Evolutionary conservation across 2,329 filamentous ascomycete species (phyloP).

Genomic region (Fusarium fracticaudum): DNA sequence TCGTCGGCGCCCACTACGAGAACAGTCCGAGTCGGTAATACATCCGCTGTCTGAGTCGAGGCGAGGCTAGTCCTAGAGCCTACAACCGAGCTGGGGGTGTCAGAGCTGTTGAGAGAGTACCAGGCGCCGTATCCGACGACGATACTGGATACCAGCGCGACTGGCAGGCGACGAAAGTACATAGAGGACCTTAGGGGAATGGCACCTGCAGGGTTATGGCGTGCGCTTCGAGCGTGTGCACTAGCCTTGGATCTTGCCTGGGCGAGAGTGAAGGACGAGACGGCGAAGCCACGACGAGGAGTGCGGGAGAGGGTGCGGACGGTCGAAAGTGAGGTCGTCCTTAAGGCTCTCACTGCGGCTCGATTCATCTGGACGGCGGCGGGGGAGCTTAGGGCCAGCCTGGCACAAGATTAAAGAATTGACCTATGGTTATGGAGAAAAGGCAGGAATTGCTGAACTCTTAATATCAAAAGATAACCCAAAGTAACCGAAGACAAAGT

Average conservation of each 20-base stretch:
- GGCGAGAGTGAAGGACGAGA: constrained; percentile 65
- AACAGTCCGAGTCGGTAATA: constrained; percentile 69
- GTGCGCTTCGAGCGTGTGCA: constrained; percentile 56
- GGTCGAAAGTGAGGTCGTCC: constrained; percentile 72
- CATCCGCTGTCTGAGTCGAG: constrained; percentile 52
- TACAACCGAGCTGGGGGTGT: constrained; percentile 44
- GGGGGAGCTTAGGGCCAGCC: constrained; percentile 25
- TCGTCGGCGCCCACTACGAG: constrained; percentile 91
- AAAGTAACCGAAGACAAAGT: constrained; percentile 8
- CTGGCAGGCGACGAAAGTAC: constrained; percentile 75
- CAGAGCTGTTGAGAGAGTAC: constrained; percentile 70
- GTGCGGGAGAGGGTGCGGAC: constrained; percentile 66
- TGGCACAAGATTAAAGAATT: not conserved
- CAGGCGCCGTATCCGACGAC: constrained; percentile 78
- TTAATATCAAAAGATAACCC: not conserved
- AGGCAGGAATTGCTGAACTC: not conserved
- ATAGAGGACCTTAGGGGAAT: constrained; percentile 74
- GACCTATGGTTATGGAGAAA: not conserved
- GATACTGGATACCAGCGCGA: constrained; percentile 74
- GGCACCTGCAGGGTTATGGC: constrained; percentile 39
- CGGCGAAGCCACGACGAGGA: constrained; percentile 53
- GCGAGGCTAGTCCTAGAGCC: constrained; percentile 54
- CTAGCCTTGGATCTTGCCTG: constrained; percentile 63
- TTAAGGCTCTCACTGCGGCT: constrained; percentile 72
- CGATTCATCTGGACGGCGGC: constrained; percentile 72